Evolutionary conservation across 2,329 filamentous ascomycete genomes (phyloP).

Genomic region (Claviceps citrina): DNA sequence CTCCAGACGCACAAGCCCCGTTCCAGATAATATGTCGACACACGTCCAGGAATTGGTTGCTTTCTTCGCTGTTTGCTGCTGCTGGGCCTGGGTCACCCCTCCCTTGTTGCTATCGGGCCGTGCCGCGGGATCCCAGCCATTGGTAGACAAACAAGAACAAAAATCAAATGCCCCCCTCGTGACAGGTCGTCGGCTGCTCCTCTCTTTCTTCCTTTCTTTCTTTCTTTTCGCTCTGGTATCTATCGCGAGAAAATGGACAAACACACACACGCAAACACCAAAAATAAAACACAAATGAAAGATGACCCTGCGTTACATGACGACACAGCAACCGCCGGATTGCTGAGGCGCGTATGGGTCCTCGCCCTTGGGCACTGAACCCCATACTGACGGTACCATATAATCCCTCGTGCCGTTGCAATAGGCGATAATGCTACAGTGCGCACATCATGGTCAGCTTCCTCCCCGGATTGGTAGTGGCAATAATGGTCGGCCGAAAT

Average conservation of each 20-base stretch:
- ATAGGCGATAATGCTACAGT: conserved; percentile 77
- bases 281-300: not conserved
- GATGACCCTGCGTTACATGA: conserved; percentile 53
- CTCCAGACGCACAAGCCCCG: too few species aligned
- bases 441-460: conserved; percentile 1
- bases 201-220: not conserved
- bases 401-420: conserved; percentile 97
- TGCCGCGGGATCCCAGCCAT: not conserved
- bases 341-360: conserved; percentile 98
- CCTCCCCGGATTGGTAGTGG: too few species aligned
- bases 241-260: conserved; percentile 2
- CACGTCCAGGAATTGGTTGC: conserved; percentile 2
- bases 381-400: conserved; percentile 98
- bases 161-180: conserved; percentile 3
- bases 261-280: not conserved
- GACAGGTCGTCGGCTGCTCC: conserved; percentile 2
- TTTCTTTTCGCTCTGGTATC: conserved; percentile 1
- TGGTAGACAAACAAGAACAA: conserved; percentile 1
- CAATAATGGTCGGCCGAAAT: too few species aligned
- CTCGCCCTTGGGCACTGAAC: conserved; percentile 81
- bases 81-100: too few species aligned
- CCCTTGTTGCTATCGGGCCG: not conserved
- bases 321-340: conserved; percentile 77
- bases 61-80: not conserved
- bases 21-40: too few species aligned